phyloP scores from a whole-genome alignment of 2,329 filamentous ascomycete species.

The Fusarium sp. region DNA sequence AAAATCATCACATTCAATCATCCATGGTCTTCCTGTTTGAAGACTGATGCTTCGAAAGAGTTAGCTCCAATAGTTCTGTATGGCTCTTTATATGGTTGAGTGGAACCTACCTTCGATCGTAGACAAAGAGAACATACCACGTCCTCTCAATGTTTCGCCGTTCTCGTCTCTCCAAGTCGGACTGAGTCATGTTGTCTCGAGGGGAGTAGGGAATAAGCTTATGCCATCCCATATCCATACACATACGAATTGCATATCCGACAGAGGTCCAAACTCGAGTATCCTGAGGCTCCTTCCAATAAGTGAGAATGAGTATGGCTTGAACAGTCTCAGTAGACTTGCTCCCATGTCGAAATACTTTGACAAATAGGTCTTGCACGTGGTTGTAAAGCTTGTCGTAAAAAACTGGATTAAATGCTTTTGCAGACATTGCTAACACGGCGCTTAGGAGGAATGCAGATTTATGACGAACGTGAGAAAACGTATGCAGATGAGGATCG shows the following conservation, averaged over 20 bases:
- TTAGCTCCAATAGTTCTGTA: neutral
- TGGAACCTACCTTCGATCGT: neutral
- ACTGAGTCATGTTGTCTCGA: accelerated
- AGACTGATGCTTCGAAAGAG: neutral
- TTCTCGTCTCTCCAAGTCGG: neutral
- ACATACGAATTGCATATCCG: neutral
- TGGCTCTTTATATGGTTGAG: too few species aligned
- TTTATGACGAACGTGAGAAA: neutral
- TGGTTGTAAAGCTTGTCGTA: neutral
- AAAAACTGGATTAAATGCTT: neutral
- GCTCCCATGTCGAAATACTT: neutral
- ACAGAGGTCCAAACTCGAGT: neutral
- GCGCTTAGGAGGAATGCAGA: neutral
- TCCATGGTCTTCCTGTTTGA: neutral
- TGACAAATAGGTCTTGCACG: neutral
- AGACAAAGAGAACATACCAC: constrained; percentile 5
- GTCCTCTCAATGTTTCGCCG: neutral
- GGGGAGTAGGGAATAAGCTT: neutral
- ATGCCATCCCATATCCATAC: constrained; percentile 1
- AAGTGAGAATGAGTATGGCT: neutral
- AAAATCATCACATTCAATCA: neutral
- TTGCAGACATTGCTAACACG: neutral
- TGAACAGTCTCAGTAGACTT: neutral
- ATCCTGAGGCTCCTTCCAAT: constrained; percentile 3
- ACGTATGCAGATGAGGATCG: neutral